Evolutionary conservation across 352 stramenopile species (phyloP), one percentile per base, ranked within the genome.

Genomic region (Phytopythium oedochilum): DNA sequence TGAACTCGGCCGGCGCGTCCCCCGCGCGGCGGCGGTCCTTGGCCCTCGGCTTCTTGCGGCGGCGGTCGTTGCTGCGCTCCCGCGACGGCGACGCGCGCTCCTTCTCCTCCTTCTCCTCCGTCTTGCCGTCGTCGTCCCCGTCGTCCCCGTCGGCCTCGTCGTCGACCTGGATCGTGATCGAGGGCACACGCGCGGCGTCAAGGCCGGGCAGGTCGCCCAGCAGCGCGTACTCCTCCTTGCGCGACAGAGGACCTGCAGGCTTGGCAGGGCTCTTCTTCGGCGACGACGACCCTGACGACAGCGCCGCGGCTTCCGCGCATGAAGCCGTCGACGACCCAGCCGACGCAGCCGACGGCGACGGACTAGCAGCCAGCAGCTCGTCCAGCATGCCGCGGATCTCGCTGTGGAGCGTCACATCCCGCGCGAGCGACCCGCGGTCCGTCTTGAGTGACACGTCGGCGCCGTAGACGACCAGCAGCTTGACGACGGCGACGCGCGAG

Each of bases 161-260:
- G 31, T 73, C 58, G 8, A 35, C 71, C 63, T 84, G 71, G 59
- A 89, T 90, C 18, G 61, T 75, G 38, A 86, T 92, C 8, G 58
- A 43, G 6, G 63, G 76, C 12, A 62, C 48, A 0, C 58, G 26
- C 7, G 54, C 59, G 15, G 61, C 61, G n/a, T 84, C 68, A 3
- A 91, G 45, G 23, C 61, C 76, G 9, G 84, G 84, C 35, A 94
- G 65, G 52, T 94, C 84, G 2, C 84, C 84, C 2, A 94, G 68
- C 10, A 94, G 55, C 29, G 75, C 71, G 49, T 91, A 94, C 32
- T 94, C 80, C 61, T 94, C 84, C 61, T 92, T 92, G 17, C 82
- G 76, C 11, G 78, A 88, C 23, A 92, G 51, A 22, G 77, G 73
- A 18, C 12, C 53, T 7, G 31, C 35, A 20, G 68, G 38, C 31